Conservation (phyloP, 1,284 basidiomycete genomes). For the Binderoboletus segoi region DNA sequence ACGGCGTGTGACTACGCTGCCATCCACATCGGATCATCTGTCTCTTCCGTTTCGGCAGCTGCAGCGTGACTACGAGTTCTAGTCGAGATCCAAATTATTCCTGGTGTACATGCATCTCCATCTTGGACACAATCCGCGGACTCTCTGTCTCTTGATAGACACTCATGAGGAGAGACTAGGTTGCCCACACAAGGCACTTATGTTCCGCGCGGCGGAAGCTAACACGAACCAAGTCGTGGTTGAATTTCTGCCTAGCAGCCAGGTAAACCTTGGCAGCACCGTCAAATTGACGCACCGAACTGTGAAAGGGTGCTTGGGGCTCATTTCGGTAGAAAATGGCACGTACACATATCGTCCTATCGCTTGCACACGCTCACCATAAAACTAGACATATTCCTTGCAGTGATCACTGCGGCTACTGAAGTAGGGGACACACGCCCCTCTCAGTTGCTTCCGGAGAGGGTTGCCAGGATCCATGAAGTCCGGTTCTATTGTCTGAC, state of each 20-base stretch:
- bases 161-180: slow-evolving; percentile 63
- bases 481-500: slow-evolving; percentile 77
- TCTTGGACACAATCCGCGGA: slow-evolving; percentile 63
- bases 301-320: slow-evolving; percentile 82
- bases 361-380: slow-evolving; percentile 6
- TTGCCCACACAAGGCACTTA: slow-evolving; percentile 60
- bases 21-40: no score
- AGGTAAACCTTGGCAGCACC: slow-evolving; percentile 68
- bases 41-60: no score
- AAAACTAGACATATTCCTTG: slow-evolving; percentile 74
- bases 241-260: slow-evolving; percentile 75
- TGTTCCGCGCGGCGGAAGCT: slow-evolving; percentile 67
- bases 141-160: slow-evolving; percentile 72
- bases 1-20: no score
- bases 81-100: background rate
- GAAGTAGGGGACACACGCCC: slow-evolving; percentile 79
- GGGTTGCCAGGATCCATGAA: slow-evolving; percentile 75
- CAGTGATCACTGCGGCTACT: slow-evolving; percentile 73
- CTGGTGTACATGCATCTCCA: slow-evolving; percentile 65
- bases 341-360: slow-evolving; percentile 26
- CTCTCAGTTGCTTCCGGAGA: slow-evolving; percentile 57
- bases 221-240: slow-evolving; percentile 71
- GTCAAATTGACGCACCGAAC: slow-evolving; percentile 63
- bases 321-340: slow-evolving; percentile 73
- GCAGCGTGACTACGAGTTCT: background rate